Base-by-base conservation (phyloP, 1,139 yeast species). In the Blastobotrys ciferrii region DNA sequence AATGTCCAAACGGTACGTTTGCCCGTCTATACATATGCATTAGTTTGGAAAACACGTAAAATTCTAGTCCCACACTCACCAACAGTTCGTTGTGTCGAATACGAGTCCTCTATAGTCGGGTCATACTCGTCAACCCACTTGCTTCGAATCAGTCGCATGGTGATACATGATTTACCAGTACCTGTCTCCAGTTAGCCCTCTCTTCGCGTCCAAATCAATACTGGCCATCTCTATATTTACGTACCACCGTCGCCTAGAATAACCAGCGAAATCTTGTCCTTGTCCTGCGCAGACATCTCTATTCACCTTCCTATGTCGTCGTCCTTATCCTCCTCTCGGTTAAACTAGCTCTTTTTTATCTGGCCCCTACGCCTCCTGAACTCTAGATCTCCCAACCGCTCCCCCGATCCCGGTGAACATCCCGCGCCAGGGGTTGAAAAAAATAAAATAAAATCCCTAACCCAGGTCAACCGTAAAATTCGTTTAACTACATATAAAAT, bases 111-210 rank as follows among this genome's bases (percentile, higher is more conserved):
- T 31, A 65, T 66, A 7, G 70, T 66, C 2, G 70, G 70, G 48
- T 66, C 70, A 49, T 66, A 66, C 42, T 64, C 69, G 48, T 65
- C 69, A 11, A 65, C 65, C 68, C 68, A 65, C 49, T 64, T 64
- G 51, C 64, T 56, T 30, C 69, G 55, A 30, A 65, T 62, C 46
- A 65, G 55, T 23, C 69, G 45, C 69, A 65, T 65, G 14, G 69
- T 65, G 40, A 65, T 61, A 49, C 67, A 63, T 11, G 66, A 63
- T 48, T 63, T 63, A 12, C 67, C 67, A 20, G 67, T 58, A 14
- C 64, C 64, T 59, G n/a, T 36, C 9, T 13, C 32, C 6, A 11
- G 45, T 45, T 41, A 41, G 42, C 31, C 37, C 12, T 5, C 20
- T 31, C 31, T 17, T 30, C 28, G 35, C 12, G 5, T 13, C 4